Percentiles rank a stretch among this genome's conserved stretches.
These are phyloP conservation scores for Penstemon barbatus DNA, from an alignment of 257 asterid species.

Conservation along the genomic window DNA sequence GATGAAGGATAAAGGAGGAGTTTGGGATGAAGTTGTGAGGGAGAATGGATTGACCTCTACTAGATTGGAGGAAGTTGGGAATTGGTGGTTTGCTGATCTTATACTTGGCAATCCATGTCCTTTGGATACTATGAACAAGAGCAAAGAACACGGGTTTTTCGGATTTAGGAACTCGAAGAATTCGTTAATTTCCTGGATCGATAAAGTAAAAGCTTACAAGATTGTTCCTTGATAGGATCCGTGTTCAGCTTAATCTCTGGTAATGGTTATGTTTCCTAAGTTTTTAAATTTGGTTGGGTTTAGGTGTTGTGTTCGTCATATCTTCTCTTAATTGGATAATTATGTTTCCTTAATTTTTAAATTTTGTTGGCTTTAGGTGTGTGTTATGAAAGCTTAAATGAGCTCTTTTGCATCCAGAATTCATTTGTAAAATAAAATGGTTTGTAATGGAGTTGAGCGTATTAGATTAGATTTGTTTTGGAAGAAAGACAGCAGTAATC, in stretches of 20 bases:
- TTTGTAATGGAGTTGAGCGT: too few relatives aligned
- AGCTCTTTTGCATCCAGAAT: too few relatives aligned
- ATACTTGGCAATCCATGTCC: slow-evolving; percentile 20
- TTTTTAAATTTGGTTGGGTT: background rate
- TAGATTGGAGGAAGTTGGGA: slow-evolving; percentile 71
- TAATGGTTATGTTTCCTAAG: background rate
- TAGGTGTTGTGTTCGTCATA: background rate
- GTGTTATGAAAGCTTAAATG: too few relatives aligned
- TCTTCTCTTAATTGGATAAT: too few relatives aligned
- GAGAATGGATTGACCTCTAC: slow-evolving; percentile 59
- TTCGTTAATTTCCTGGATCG: slow-evolving; percentile 78
- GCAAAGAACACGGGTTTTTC: slow-evolving; percentile 91
- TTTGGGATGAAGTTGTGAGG: slow-evolving; percentile 84
- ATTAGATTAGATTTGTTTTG: too few relatives aligned
- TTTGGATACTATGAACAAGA: slow-evolving; percentile 88
- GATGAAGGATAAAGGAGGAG: slow-evolving; percentile 78
- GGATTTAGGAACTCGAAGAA: slow-evolving; percentile 88
- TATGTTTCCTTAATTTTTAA: too few relatives aligned
- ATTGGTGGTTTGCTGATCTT: slow-evolving; percentile 78
- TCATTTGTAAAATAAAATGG: too few relatives aligned
- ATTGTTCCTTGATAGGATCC: slow-evolving; percentile 57
- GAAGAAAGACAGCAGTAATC: too few relatives aligned
- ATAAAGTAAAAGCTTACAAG: slow-evolving; percentile 74
- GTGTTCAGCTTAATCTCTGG: background rate
- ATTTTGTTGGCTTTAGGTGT: too few relatives aligned